Evolutionary conservation across 2,329 filamentous ascomycete species (phyloP).

Genomic region (Trichoderma gracile): DNA sequence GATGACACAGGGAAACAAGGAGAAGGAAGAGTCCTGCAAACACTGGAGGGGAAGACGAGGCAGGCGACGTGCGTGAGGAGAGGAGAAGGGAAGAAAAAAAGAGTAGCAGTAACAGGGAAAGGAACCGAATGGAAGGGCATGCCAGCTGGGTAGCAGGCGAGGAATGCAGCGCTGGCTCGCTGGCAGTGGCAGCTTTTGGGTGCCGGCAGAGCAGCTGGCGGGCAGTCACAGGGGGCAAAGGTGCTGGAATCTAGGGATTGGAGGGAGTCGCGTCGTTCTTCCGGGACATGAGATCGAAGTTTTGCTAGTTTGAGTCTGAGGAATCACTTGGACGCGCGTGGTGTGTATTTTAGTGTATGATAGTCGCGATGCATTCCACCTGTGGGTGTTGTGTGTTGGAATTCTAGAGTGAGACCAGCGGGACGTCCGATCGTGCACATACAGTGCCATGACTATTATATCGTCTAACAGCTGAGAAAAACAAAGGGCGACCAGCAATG

Average conservation of each 20-base stretch:
- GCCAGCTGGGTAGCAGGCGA: conserved; percentile 19
- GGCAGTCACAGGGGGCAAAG: conserved; percentile 1
- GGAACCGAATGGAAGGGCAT: conserved; percentile 9
- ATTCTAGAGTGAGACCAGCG: neutral
- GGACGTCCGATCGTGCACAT: neutral
- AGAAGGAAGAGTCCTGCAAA: conserved; percentile 10
- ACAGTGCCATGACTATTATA: too few relatives aligned
- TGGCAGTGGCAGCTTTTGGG: conserved; percentile 25
- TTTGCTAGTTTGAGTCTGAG: neutral
- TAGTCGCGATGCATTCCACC: conserved; percentile 28
- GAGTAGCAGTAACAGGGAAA: neutral
- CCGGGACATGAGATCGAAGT: neutral
- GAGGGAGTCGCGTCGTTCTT: conserved; percentile 20
- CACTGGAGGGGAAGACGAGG: conserved; percentile 13
- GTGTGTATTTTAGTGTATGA: neutral
- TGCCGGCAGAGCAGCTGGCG: conserved; percentile 19
- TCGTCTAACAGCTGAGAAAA: neutral
- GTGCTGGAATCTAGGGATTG: conserved; percentile 26
- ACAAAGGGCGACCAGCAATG: neutral
- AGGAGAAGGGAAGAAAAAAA: conserved; percentile 15
- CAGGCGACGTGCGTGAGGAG: conserved; percentile 21
- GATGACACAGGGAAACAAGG: neutral
- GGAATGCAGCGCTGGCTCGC: conserved; percentile 31
- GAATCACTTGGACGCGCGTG: neutral
- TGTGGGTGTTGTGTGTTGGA: conserved; percentile 21